These are phyloP conservation scores for Podospora pseudocomata DNA, from an alignment of 495 filamentous ascomycete genomes.

Conservation along the genomic window DNA sequence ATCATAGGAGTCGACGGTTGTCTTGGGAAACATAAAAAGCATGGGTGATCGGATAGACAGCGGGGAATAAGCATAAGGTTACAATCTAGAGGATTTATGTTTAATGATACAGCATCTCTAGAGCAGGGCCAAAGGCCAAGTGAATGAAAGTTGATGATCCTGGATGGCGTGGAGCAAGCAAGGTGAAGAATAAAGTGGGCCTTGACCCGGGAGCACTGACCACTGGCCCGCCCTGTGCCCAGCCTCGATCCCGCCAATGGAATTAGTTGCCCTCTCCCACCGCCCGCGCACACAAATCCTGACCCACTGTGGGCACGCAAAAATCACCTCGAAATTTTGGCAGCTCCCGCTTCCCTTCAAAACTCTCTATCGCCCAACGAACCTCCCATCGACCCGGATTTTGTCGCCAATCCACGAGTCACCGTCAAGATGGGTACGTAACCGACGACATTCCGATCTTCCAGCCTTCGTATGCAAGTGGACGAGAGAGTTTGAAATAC, in stretches of 20 bases:
- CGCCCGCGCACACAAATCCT: conserved; percentile 39
- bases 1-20: not conserved
- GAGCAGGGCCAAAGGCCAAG: not conserved
- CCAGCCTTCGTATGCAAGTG: conserved; percentile 46
- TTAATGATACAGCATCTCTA: not conserved
- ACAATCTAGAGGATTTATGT: not conserved
- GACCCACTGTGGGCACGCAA: conserved; percentile 16
- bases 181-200: not conserved
- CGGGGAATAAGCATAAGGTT: not conserved
- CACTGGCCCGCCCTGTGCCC: not conserved
- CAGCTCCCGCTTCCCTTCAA: not conserved
- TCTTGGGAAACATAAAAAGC: not conserved
- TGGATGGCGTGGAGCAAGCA: not conserved
- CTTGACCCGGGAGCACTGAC: not conserved
- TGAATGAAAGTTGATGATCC: no score
- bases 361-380: conserved; percentile 33
- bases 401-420: conserved; percentile 38
- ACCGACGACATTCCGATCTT: conserved; percentile 18
- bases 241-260: not conserved
- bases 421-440: conserved; percentile 53
- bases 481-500: conserved; percentile 31
- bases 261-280: conserved; percentile 35
- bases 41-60: not conserved
- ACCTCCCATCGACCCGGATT: conserved; percentile 39
- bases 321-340: conserved; percentile 19